Base-by-base conservation (phyloP, 2,329 filamentous ascomycete species). In the Pseudopithomyces chartarum region DNA sequence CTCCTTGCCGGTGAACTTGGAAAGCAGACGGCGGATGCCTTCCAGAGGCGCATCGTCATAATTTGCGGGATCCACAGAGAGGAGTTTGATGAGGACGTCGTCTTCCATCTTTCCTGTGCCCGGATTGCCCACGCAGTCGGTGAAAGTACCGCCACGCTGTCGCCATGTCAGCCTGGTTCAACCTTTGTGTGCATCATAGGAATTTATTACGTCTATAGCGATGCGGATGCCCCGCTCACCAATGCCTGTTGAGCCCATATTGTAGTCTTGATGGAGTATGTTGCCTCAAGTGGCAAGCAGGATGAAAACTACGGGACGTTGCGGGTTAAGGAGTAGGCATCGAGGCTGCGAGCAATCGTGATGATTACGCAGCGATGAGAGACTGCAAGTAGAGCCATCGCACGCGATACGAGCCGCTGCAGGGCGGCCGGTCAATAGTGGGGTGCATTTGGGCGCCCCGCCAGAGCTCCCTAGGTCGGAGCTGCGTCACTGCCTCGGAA, bases 41-140 rank as follows among this genome's bases (percentile, higher is more conserved):
- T 97, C 93, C 17, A 96, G 84, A 2, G 93, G 93, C 12, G 93
- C 93, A 80, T 97, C 93, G 15, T 88, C 83, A 78, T 97, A 97
- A 79, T 97, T 97, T 54, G 86, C 84, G 2, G 93, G 93, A 73
- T 97, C 93, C 68, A 94, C 92, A 2, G 92, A 96, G 17, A 97
- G 85, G 2, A 97, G 85, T 78, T 96, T 96, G 77, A 95, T 92
- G 54, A 96, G 82, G 51, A 92, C 84, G 71, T 95, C 90, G 73
- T 93, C 85, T 69, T 85, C 81, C 77, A 88, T 87, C 60, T 82
- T 82, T 17, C 83, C 90, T 63, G 82, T 88, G 66, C 84, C 87
- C 5, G 90, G 85, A 67, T 93, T 94, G 62, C 91, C 92, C 19
- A 96, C 90, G 71, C 92, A 96, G 78, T 97, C 92, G 38, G 92